Evolutionary conservation across 2,329 filamentous ascomycete species (phyloP).

Genomic region (Orbilia javanica): DNA sequence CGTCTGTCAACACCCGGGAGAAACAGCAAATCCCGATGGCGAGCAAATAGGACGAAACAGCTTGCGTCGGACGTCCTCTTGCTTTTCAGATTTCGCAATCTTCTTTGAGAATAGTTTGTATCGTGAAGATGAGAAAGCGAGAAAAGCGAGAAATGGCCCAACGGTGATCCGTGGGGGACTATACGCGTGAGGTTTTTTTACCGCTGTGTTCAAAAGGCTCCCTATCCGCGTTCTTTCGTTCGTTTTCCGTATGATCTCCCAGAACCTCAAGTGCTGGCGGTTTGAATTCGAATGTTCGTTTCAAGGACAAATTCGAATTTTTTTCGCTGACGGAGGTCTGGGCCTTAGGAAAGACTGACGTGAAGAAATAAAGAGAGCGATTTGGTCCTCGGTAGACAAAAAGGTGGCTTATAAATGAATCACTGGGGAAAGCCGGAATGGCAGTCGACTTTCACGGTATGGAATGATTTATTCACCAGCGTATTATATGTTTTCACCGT

Average conservation of each 20-base stretch:
- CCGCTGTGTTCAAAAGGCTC: slow-evolving; percentile 20
- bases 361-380: slow-evolving; percentile 24
- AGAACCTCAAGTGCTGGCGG: not conserved
- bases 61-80: slow-evolving; percentile 47
- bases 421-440: slow-evolving; percentile 49
- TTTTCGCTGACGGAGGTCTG: slow-evolving; percentile 34
- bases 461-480: slow-evolving; percentile 53
- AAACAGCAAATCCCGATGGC: slow-evolving; percentile 34
- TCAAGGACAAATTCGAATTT: slow-evolving; percentile 36
- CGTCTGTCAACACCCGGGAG: slow-evolving; percentile 18
- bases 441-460: slow-evolving; percentile 53
- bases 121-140: slow-evolving; percentile 43
- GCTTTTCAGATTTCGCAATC: slow-evolving; percentile 33
- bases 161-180: slow-evolving; percentile 3
- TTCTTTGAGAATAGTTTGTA: slow-evolving; percentile 43
- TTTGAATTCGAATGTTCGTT: not conserved
- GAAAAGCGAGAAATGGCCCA: slow-evolving; percentile 12
- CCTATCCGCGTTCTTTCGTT: slow-evolving; percentile 22
- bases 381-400: slow-evolving; percentile 29
- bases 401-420: slow-evolving; percentile 57
- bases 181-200: slow-evolving; percentile 29
- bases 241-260: slow-evolving; percentile 10
- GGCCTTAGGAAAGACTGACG: not conserved
- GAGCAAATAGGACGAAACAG: slow-evolving; percentile 52
- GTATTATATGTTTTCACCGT: slow-evolving; percentile 53